A percentile compares a stretch with the other conserved stretches of the same genome.
Evolutionary conservation across 2,329 filamentous ascomycete genomes (phyloP).

Genomic region (Stagonosporopsis rhizophila): DNA sequence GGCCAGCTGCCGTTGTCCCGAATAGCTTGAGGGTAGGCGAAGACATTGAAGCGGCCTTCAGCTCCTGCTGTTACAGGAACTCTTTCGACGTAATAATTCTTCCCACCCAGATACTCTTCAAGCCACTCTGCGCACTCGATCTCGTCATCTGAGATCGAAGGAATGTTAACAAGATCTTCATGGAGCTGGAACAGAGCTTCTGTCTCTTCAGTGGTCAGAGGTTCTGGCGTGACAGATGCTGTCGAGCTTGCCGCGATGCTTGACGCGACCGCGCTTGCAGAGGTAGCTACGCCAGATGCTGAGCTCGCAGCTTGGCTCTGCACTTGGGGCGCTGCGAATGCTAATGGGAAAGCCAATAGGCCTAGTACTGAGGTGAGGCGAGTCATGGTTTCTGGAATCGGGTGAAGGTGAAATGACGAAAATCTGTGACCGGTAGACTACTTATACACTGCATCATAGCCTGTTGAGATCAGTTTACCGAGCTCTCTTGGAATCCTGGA

Average conservation of each 20-base stretch:
- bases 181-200: slow-evolving; percentile 36
- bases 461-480: neutral
- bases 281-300: neutral
- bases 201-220: slow-evolving; percentile 24
- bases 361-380: neutral
- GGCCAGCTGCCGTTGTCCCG: slow-evolving; percentile 52
- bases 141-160: slow-evolving; percentile 63
- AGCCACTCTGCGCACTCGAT: slow-evolving; percentile 71
- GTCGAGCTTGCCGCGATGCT: neutral
- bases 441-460: neutral
- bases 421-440: neutral
- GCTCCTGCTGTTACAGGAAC: slow-evolving; percentile 47
- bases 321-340: slow-evolving; percentile 8
- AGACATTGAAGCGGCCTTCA: slow-evolving; percentile 71
- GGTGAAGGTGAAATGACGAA: neutral
- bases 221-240: slow-evolving; percentile 1
- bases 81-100: slow-evolving; percentile 59
- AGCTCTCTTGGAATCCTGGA: neutral
- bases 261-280: neutral
- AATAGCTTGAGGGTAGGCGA: slow-evolving; percentile 64
- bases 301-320: slow-evolving; percentile 2
- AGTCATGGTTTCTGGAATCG: neutral
- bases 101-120: slow-evolving; percentile 60
- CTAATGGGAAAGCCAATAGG: neutral
- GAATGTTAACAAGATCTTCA: slow-evolving; percentile 35